Percentiles rank a stretch among this genome's conserved stretches.
Conservation (phyloP, 2,329 filamentous ascomycete species). For the Diplocarpon rosae region DNA sequence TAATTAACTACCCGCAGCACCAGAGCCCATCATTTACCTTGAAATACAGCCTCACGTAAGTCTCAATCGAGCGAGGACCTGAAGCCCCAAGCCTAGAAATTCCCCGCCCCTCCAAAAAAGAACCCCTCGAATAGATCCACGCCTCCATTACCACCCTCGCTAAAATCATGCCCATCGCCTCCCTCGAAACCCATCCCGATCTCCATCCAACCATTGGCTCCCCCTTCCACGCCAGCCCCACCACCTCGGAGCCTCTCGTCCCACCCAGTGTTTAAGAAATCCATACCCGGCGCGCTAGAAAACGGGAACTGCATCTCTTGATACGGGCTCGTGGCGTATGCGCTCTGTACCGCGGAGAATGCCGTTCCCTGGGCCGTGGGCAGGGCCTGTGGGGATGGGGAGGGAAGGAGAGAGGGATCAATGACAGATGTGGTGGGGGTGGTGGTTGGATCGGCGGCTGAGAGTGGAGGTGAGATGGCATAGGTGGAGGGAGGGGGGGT, state of each 20-base stretch:
- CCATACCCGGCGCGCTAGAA: slow-evolving; percentile 20
- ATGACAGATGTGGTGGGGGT: slow-evolving; percentile 20
- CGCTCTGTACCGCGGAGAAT: slow-evolving; percentile 6
- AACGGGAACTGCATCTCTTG: slow-evolving; percentile 19
- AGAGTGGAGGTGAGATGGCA: slow-evolving; percentile 21
- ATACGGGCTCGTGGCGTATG: slow-evolving; percentile 6
- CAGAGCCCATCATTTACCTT: too few relatives aligned
- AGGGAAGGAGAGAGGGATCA: slow-evolving; percentile 22
- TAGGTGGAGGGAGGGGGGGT: slow-evolving; percentile 14
- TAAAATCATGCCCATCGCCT: slow-evolving; percentile 22
- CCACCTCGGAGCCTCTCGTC: slow-evolving; percentile 9
- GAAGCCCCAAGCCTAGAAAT: background rate
- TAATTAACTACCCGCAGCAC: too few relatives aligned
- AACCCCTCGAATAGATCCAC: slow-evolving; percentile 42
- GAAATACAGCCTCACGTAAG: too few relatives aligned
- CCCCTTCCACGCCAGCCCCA: slow-evolving; percentile 9
- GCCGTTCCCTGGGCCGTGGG: background rate
- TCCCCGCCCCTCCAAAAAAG: slow-evolving; percentile 36
- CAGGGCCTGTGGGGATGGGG: slow-evolving; percentile 3
- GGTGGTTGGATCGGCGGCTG: background rate
- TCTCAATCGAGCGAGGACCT: too few relatives aligned
- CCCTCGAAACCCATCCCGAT: slow-evolving; percentile 7
- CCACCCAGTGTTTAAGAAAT: slow-evolving; percentile 17
- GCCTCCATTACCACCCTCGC: slow-evolving; percentile 18
- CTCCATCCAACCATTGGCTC: slow-evolving; percentile 9